phyloP scores from a whole-genome alignment of 129 eudicot genomes.

The sunflower (Helianthus annuus) region HanXRQr2.0-SUNRISE NC_035444.2:83376729-83377228 shows the following conservation, averaged over 20 bases:
- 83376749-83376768: too few species aligned
- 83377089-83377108: neutral
- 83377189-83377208: neutral
- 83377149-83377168: neutral
- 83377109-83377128: neutral
- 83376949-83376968: neutral
- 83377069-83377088: neutral
- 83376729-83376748: too few species aligned
- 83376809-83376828: too few species aligned
- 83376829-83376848: too few species aligned
- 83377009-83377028: neutral
- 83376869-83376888: too few species aligned
- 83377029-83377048: neutral
- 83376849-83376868: neutral
- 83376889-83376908: neutral
- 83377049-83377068: neutral
- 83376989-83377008: neutral
- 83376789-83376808: too few species aligned
- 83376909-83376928: too few species aligned
- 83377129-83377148: neutral
- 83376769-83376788: too few species aligned
- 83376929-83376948: too few species aligned
- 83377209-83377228: neutral
- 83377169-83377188: neutral
- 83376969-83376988: neutral